Base-by-base conservation (phyloP, 1,284 basidiomycete genomes). In the Athelia sp. region DNA sequence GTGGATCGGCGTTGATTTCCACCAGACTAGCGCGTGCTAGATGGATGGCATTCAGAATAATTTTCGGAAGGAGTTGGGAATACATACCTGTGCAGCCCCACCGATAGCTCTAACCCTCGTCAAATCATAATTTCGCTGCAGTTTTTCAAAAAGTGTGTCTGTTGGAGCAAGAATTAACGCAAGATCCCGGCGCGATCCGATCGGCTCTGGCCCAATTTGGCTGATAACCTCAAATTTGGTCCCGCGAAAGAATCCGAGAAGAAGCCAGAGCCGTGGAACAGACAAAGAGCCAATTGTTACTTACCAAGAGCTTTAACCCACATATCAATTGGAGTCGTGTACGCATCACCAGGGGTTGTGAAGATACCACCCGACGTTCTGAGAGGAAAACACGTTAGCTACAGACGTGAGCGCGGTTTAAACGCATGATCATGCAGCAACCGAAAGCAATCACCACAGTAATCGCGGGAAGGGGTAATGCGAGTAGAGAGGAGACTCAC, bases 351-450 rank as follows among this genome's bases (percentile, higher is more conserved):
- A 2, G 85, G 84, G 0, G 87, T 87, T 36, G 87, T 90, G 65
- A 90, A 89, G 53, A 90, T 87, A 4, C 88, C 89, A 38, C 87
- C 85, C 55, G 87, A 84, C 1, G 88, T 91, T 64, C 89, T 91
- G 59, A 4, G 32, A 42, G 9, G 36, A 40, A 8, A 40, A n/a
- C 36, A n/a, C 36, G 36, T 40, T 4, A 40, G 19, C 19, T 6
- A 8, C 36, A n/a, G 9, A 6, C 9, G 15, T 17, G n/a, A 8
- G 19, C 36, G 36, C 19, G 36, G 8, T 4, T 29, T 4, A 13
- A 6, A 40, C 36, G n/a, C n/a, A n/a, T n/a, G n/a, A n/a, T n/a
- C n/a, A n/a, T n/a, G n/a, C n/a, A n/a, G n/a, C n/a, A n/a, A n/a
- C n/a, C n/a, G n/a, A n/a, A n/a, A 40, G n/a, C 36, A 24, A 11